A percentile compares a stretch with the other conserved stretches of the same genome.
Evolutionary conservation across 345 rosid genomes (phyloP).

Genomic region (Populus alba): DNA sequence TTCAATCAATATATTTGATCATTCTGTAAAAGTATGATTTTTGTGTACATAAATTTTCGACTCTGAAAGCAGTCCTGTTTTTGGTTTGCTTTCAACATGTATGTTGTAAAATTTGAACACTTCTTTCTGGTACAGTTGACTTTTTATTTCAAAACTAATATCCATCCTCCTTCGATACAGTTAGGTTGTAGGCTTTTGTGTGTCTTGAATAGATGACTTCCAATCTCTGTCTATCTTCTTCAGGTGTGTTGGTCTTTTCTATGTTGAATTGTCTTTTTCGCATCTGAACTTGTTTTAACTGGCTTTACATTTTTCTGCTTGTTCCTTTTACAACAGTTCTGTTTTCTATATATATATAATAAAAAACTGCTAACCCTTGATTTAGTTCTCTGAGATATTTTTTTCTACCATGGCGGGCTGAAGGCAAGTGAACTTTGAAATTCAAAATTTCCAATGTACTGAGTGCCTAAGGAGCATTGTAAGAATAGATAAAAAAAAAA

Average conservation of each 20-base stretch:
- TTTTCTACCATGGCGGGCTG: neutral
- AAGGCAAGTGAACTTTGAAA: neutral
- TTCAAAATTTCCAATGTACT: neutral
- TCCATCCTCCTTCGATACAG: constrained; percentile 40
- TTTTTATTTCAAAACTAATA: neutral
- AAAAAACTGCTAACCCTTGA: neutral
- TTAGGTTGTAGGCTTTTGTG: constrained; percentile 76
- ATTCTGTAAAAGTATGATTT: neutral
- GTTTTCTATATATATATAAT: neutral
- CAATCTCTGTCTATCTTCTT: constrained; percentile 84
- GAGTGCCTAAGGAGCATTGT: neutral
- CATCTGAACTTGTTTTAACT: too few relatives aligned
- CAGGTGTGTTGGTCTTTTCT: constrained; percentile 58
- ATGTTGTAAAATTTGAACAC: neutral
- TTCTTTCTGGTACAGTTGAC: neutral
- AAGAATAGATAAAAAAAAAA: too few relatives aligned
- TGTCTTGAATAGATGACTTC: constrained; percentile 86
- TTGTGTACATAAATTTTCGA: neutral
- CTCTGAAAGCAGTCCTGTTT: neutral
- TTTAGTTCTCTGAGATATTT: neutral
- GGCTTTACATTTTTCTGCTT: too few relatives aligned
- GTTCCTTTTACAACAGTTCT: neutral
- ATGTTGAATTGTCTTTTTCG: too few relatives aligned
- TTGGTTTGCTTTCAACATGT: neutral
- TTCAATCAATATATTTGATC: neutral